Evolutionary conservation across 2,329 filamentous ascomycete species (phyloP).

Genomic region (Endocalyx cinctus): DNA sequence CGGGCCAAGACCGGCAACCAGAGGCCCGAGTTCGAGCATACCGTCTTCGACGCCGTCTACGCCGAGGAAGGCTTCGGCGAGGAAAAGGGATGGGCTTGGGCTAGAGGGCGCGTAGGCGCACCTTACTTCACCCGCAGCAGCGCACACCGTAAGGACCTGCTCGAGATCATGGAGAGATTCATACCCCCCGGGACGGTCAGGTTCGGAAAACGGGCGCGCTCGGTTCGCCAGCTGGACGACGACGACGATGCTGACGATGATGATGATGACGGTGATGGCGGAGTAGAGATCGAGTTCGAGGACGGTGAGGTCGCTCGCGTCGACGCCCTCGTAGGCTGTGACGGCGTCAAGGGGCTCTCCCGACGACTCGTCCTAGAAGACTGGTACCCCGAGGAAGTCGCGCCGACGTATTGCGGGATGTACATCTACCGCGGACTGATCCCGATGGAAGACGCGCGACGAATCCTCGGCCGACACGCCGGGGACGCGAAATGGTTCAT

Average conservation of each 20-base stretch:
- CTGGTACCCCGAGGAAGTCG: slow-evolving; percentile 18
- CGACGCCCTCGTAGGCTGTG: slow-evolving; percentile 21
- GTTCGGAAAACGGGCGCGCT: slow-evolving; percentile 20
- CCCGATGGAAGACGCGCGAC: slow-evolving; percentile 20
- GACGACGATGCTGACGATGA: slow-evolving; percentile 18
- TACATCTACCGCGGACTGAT: slow-evolving; percentile 27
- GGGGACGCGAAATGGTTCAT: slow-evolving; percentile 25
- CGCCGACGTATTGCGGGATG: slow-evolving; percentile 23
- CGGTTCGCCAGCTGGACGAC: slow-evolving; percentile 17
- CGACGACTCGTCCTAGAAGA: slow-evolving; percentile 18
- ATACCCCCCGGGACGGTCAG: slow-evolving; percentile 20
- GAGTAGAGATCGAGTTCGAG: slow-evolving; percentile 17
- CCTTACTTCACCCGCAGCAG: slow-evolving; percentile 33
- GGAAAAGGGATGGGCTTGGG: slow-evolving; percentile 32
- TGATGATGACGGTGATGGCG: slow-evolving; percentile 13
- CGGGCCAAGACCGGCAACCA: slow-evolving; percentile 34
- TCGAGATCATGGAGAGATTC: slow-evolving; percentile 36
- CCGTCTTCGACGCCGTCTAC: slow-evolving; percentile 36
- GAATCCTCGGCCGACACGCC: slow-evolving; percentile 21
- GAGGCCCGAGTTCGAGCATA: slow-evolving; percentile 30
- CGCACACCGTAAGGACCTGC: slow-evolving; percentile 36
- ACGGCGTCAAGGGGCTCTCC: slow-evolving; percentile 23
- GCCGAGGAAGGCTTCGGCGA: slow-evolving; percentile 36
- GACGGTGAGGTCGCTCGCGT: slow-evolving; percentile 15
- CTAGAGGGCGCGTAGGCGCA: slow-evolving; percentile 30